Evolutionary conservation across 257 asterid genomes (phyloP).

Genomic region (Ilex aquifolium): DNA sequence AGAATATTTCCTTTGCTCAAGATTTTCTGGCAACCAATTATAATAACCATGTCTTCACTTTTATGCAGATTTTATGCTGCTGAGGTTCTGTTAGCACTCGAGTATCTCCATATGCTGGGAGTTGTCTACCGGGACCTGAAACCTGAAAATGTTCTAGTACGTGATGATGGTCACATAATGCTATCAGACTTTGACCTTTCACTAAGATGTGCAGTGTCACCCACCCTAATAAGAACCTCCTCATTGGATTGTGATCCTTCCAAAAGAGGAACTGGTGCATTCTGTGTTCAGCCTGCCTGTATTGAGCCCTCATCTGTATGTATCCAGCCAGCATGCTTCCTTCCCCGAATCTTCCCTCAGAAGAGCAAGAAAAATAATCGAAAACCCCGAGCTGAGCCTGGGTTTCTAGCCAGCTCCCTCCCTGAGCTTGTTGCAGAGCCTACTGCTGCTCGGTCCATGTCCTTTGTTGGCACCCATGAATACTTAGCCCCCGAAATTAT

Average conservation of each 20-base stretch:
- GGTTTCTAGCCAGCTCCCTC: conserved; percentile 29
- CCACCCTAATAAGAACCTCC: conserved; percentile 53
- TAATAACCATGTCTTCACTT: neutral
- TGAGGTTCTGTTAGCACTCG: conserved; percentile 73
- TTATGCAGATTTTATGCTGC: conserved; percentile 72
- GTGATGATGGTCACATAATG: conserved; percentile 88
- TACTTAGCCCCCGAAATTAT: conserved; percentile 77
- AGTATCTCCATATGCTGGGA: conserved; percentile 89
- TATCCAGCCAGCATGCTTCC: conserved; percentile 72
- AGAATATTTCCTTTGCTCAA: too few species aligned
- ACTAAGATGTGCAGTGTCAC: conserved; percentile 68
- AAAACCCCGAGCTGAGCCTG: conserved; percentile 41
- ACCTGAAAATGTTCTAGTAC: conserved; percentile 77
- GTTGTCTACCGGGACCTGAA: conserved; percentile 74
- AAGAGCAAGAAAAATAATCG: conserved; percentile 46
- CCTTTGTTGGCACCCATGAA: conserved; percentile 81
- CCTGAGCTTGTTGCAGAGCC: conserved; percentile 83
- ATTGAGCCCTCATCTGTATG: conserved; percentile 66
- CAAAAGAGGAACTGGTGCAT: conserved; percentile 41
- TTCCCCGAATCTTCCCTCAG: conserved; percentile 60
- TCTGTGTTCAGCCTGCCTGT: conserved; percentile 77
- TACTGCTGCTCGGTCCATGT: conserved; percentile 76
- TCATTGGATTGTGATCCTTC: conserved; percentile 35
- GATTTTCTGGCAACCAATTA: neutral
- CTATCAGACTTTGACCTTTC: conserved; percentile 85